Conservation (phyloP, 1,284 basidiomycete genomes). For the Microbotryum violaceum region DNA sequence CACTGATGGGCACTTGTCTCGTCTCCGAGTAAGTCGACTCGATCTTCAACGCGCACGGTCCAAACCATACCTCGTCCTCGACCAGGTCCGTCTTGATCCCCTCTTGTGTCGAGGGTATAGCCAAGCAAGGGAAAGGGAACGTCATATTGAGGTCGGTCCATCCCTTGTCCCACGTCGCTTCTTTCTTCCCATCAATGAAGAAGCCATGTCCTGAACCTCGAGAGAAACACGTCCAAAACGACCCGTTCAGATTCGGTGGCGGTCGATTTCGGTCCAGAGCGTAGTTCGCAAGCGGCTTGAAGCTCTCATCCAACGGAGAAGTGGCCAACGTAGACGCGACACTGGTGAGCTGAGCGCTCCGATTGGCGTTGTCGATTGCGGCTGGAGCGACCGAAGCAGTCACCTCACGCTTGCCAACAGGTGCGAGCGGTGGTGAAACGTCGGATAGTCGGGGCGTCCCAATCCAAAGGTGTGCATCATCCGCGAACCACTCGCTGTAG, state of each 20-base stretch:
- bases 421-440: neutral
- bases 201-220: constrained; percentile 20
- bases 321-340: too few species aligned
- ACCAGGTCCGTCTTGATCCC: neutral
- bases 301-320: neutral
- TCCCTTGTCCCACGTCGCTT: neutral
- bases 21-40: neutral
- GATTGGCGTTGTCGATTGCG: neutral
- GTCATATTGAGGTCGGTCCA: constrained; percentile 20
- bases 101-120: neutral
- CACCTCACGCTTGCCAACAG: constrained; percentile 5
- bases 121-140: constrained; percentile 1
- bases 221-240: constrained; percentile 20
- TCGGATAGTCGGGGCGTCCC: neutral
- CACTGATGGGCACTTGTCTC: too few species aligned
- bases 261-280: neutral
- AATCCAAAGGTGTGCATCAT: constrained; percentile 20
- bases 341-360: neutral
- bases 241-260: neutral
- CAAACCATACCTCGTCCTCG: constrained; percentile 13
- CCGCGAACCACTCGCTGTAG: constrained; percentile 10
- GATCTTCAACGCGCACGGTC: constrained; percentile 2
- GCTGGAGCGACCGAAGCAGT: constrained; percentile 1
- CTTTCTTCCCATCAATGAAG: constrained; percentile 8
- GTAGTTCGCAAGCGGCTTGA: neutral